These are phyloP conservation scores for Cordyceps cicadae DNA, from an alignment of 2,329 filamentous ascomycete species.

Conservation along the genomic window DNA sequence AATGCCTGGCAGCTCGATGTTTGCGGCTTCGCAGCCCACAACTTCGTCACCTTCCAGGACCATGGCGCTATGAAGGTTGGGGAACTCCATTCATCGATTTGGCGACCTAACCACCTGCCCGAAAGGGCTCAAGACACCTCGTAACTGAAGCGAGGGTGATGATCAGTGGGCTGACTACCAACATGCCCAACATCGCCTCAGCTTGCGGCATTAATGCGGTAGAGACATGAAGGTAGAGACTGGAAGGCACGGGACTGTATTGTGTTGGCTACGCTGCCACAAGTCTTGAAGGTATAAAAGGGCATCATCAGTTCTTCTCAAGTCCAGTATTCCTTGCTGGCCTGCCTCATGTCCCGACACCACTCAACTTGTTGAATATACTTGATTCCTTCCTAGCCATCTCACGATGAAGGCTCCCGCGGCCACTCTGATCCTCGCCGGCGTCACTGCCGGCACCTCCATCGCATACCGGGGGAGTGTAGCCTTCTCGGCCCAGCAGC, in stretches of 20 bases:
- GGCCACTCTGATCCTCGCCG: slow-evolving; percentile 4
- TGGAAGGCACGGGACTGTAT: no score
- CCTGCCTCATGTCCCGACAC: neutral
- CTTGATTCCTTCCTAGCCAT: neutral
- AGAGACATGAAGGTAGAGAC: neutral
- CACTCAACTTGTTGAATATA: neutral
- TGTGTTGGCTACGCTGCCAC: no score
- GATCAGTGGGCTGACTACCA: neutral
- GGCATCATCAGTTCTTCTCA: no score
- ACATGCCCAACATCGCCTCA: neutral
- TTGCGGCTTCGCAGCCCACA: neutral
- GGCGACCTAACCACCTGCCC: neutral
- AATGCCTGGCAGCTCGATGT: neutral
- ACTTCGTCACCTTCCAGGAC: neutral
- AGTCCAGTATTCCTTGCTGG: neutral
- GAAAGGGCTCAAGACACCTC: neutral
- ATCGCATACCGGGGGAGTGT: neutral
- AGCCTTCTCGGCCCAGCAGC: neutral
- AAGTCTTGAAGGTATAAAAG: neutral
- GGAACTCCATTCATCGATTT: neutral
- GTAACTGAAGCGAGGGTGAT: neutral
- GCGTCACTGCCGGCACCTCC: neutral
- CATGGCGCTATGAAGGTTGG: neutral
- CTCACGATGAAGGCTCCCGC: slow-evolving; percentile 1
- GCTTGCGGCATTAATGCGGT: neutral